Evolutionary conservation across 2,329 filamentous ascomycete genomes (phyloP).

Genomic region (Didymellaceae sp.): DNA sequence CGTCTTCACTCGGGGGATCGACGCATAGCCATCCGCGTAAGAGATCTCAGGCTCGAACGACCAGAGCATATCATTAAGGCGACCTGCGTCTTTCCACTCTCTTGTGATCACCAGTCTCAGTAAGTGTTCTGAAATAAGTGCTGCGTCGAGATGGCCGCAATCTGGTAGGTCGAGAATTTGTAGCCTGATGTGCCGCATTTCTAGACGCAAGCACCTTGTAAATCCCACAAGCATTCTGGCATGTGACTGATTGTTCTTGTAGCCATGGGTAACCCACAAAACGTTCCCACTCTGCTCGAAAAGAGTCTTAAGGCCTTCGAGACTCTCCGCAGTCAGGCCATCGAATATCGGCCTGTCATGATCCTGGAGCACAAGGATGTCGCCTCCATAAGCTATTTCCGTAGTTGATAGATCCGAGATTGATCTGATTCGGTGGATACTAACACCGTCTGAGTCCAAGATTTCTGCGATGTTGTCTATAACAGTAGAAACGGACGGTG

Average conservation of each 20-base stretch:
- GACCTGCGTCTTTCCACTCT: not conserved
- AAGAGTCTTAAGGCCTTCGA: slow-evolving; percentile 4
- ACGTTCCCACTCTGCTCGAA: slow-evolving; percentile 4
- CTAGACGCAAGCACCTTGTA: slow-evolving; percentile 3
- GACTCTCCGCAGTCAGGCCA: not conserved
- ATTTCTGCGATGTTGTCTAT: not conserved
- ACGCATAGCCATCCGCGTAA: not conserved
- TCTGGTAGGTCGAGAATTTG: slow-evolving; percentile 16
- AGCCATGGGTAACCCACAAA: slow-evolving; percentile 22
- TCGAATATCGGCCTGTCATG: slow-evolving; percentile 5
- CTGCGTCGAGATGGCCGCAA: not conserved
- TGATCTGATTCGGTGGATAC: not conserved
- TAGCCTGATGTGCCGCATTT: slow-evolving; percentile 12
- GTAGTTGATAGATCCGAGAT: not conserved
- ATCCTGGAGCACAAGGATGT: not conserved
- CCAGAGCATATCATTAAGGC: not conserved
- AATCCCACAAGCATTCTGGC: slow-evolving; percentile 20
- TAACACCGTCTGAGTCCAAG: not conserved
- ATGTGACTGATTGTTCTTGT: slow-evolving; percentile 9
- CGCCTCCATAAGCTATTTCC: not conserved
- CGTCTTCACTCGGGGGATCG: slow-evolving; percentile 10
- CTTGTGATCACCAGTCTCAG: not conserved
- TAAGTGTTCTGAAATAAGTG: not conserved
- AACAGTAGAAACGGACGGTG: not conserved
- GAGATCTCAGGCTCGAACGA: slow-evolving; percentile 5